Base-by-base conservation (phyloP, 1,139 yeast species). In the Taphrina betulina region DNA sequence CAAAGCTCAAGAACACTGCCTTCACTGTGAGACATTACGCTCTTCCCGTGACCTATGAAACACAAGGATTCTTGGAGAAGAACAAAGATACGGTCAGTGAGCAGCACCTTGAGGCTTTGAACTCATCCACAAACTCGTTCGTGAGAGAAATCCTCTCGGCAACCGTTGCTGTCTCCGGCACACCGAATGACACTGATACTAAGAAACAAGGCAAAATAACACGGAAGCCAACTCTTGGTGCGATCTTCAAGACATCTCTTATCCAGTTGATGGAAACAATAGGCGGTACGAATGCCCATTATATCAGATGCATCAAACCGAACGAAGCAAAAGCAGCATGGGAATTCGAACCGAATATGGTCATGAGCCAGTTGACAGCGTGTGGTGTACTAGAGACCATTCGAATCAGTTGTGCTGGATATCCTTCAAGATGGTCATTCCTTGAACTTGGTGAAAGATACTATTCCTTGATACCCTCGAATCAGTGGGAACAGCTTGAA, bases 381-480 rank as follows among this genome's bases (percentile, higher is more conserved):
- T 92, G 98, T 77, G 98, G 98, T 82, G 98, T 92, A 52, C 76
- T 92, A 64, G 98, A 94, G 71, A 92, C 98, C 1, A 92, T 92
- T 67, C 78, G 95, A 65, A 92, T 92, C 54, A 90, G 97, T 7
- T 90, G 96, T 72, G 97, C 96, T 51, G 98, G 98, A 35, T 92
- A 89, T 78, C 98, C 98, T 29, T 85, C 96, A 0, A 78, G 97
- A 68, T 89, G 96, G 94, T 80, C 95, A 0, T 92, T 88, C 68
- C 90, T 84, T 57, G 98, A 92, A 68, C 92, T 92, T 74, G 95
- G 92, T 38, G 81, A 83, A 62, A 80, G 96, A 65, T 92, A 89
- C 69, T 94, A 87, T 67, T 80, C 90, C 65, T 77, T 92, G 60
- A 80, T 87, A 45, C 81, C 82, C 42, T 83, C 95, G 0, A 73